Evolutionary conservation across 164 flowering plant species (phyloP).

Genomic region (Aristolochia contorta): DNA sequence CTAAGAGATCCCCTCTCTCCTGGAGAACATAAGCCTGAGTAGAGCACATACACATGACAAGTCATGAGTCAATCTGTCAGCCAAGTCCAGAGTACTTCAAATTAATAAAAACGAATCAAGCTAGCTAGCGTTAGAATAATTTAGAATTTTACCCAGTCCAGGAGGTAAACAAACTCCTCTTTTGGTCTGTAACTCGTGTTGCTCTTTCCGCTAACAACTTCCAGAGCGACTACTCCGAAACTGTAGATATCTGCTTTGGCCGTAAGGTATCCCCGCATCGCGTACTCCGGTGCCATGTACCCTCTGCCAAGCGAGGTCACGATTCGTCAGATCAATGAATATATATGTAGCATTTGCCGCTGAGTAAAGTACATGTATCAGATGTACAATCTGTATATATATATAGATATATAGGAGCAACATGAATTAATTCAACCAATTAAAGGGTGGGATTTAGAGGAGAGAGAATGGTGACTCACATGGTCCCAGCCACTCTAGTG

Average conservation of each 20-base stretch:
- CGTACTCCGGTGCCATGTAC: constrained; percentile 52
- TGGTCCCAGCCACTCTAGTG: constrained; percentile 10
- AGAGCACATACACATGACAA: not conserved
- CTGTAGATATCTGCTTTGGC: constrained; percentile 69
- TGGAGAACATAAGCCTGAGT: constrained; percentile 52
- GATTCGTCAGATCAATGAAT: too few species aligned
- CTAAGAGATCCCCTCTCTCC: constrained; percentile 39
- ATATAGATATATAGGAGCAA: too few species aligned
- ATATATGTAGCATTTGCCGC: too few species aligned
- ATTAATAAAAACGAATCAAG: not conserved
- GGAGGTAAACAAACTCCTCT: constrained; percentile 8
- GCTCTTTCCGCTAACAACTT: constrained; percentile 18
- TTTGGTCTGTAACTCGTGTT: constrained; percentile 7
- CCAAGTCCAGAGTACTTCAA: too few species aligned
- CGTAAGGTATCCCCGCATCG: constrained; percentile 71
- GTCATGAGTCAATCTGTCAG: not conserved
- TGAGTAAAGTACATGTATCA: too few species aligned
- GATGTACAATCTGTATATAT: too few species aligned
- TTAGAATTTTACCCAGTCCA: constrained; percentile 10
- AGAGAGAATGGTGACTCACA: constrained; percentile 4
- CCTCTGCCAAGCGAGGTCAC: constrained; percentile 7
- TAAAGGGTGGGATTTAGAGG: too few species aligned
- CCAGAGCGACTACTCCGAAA: constrained; percentile 70
- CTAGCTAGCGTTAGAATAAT: not conserved
- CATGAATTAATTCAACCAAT: too few species aligned